Evolutionary conservation across 116 monocot species (phyloP).

Genomic region (Papilionanthe hybrid): DNA sequence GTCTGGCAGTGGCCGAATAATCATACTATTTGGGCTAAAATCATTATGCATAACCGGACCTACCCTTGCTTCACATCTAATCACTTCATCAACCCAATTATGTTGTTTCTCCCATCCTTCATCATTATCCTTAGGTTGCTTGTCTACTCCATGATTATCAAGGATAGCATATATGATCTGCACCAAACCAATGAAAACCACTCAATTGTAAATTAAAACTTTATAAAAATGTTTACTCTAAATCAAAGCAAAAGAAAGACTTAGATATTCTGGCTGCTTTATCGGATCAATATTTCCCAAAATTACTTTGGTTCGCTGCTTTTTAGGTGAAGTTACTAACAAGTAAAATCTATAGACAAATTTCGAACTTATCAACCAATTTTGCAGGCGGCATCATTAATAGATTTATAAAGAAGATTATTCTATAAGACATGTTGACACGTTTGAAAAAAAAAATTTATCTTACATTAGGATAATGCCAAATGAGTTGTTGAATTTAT

Average conservation of each 20-base stretch:
- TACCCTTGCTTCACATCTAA: slow-evolving; percentile 62
- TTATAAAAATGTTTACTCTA: neutral
- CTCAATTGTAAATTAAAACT: neutral
- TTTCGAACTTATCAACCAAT: neutral
- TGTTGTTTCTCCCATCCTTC: slow-evolving; percentile 45
- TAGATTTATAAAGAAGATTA: neutral
- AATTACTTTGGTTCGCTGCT: neutral
- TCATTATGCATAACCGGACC: slow-evolving; percentile 33
- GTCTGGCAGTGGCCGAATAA: slow-evolving; percentile 23
- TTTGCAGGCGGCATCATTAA: neutral
- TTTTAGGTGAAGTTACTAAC: no score
- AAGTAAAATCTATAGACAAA: neutral
- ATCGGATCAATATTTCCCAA: neutral
- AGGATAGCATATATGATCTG: slow-evolving; percentile 71
- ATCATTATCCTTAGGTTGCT: slow-evolving; percentile 26
- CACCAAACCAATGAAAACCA: slow-evolving; percentile 8
- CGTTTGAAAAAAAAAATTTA: neutral
- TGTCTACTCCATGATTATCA: slow-evolving; percentile 60
- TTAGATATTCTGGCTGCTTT: neutral
- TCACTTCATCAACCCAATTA: slow-evolving; percentile 94
- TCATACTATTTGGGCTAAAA: slow-evolving; percentile 24
- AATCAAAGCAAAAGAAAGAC: neutral
- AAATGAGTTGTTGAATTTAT: no score
- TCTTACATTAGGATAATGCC: no score
- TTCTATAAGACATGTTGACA: neutral